phyloP scores from a whole-genome alignment of 768 basidiomycete genomes.

The Ephemerocybe angulata region DNA sequence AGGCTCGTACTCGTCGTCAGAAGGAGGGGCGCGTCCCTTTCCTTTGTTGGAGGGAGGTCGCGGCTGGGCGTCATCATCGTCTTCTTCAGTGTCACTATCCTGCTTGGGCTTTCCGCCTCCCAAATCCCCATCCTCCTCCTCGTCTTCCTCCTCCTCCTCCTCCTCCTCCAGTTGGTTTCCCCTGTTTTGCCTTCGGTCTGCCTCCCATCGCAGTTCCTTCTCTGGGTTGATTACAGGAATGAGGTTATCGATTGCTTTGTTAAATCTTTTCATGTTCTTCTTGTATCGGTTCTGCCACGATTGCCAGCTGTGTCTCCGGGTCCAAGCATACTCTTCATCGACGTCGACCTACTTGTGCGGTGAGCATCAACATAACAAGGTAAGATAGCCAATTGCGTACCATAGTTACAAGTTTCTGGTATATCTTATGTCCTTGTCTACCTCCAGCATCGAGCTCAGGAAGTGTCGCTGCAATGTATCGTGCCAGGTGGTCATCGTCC shows the following conservation, averaged over 20 bases:
- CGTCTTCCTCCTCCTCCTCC: constrained; percentile 10
- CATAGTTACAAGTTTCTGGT: constrained; percentile 25
- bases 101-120: background rate
- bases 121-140: background rate
- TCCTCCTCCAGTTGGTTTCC: constrained; percentile 2
- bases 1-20: background rate
- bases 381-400: constrained; percentile 21
- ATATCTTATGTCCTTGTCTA: constrained; percentile 34
- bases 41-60: background rate
- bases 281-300: constrained; percentile 51
- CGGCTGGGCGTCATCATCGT: background rate
- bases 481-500: constrained; percentile 37
- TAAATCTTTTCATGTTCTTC: constrained; percentile 30
- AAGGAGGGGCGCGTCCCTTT: background rate
- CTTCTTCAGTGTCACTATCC: background rate
- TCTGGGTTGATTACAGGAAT: constrained; percentile 22
- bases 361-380: background rate
- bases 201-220: constrained; percentile 23
- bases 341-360: constrained; percentile 13
- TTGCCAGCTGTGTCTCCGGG: constrained; percentile 36
- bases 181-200: constrained; percentile 18
- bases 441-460: constrained; percentile 38
- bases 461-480: constrained; percentile 32
- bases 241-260: constrained; percentile 30
- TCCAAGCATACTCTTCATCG: constrained; percentile 34